Base-by-base conservation (phyloP, 768 basidiomycete species). In the Cubamyces sp. region DNA sequence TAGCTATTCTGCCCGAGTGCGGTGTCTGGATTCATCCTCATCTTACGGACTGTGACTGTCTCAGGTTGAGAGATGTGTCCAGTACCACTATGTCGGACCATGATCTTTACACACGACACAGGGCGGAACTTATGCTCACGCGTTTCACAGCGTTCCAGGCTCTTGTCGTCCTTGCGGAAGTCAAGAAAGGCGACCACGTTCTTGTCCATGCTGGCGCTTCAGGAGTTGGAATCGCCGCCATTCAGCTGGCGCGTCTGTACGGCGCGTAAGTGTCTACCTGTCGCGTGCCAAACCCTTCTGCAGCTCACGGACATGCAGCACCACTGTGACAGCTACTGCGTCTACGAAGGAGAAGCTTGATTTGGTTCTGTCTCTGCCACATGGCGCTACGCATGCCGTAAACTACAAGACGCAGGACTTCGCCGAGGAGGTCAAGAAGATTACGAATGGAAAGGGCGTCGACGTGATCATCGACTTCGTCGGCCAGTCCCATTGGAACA, bases 151-250 rank as follows among this genome's bases (percentile, higher is more conserved):
- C 87, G 4, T 87, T 79, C 70, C 87, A 88, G 68, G 87, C 84
- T 0, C 73, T 90, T 19, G 79, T 92, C 49, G 71, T 88, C 39
- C 84, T 87, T 63, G 90, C 87, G 0, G 81, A 89, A 66, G 69
- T 96, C 46, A 84, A 88, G 70, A 70, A 80, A 64, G 85, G 86
- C 39, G 88, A 93, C 49, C 76, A 90, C 69, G 91, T 94, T 11
- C 82, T 98, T 16, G 81, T 98, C 14, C 96, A 98, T 70, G 94
- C 94, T 19, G 96, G 88, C 7, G 94, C 94, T 3, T 93, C 91
- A 14, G 94, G 95, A 28, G 94, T 97, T 4, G 94, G 94, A 1
- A 73, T 96, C 16, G 88, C 94, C 3, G 92, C 92, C 15, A 92
- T 90, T 51, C 96, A 98, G 74, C 76, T 97, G 19, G 92, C 94